Percentiles rank a stretch among this genome's conserved stretches.
Conservation (phyloP, 148 eudicot genomes). For the Rhododendron simsii region DNA sequence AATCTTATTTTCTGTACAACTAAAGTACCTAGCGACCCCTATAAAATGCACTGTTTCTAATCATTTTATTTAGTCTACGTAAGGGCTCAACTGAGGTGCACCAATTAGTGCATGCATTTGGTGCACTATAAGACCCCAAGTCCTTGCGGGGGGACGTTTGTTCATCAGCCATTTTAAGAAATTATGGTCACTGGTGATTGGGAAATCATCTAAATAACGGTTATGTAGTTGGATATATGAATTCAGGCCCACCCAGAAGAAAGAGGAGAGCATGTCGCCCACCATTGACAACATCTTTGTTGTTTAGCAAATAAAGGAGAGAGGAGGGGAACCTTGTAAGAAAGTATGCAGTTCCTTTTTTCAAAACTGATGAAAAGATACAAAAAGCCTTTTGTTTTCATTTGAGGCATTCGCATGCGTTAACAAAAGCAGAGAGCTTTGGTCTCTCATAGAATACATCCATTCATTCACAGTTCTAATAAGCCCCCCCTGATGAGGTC, state of each 20-base stretch:
- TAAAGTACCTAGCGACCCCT: background rate
- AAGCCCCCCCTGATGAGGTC: background rate
- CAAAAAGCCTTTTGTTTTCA: background rate
- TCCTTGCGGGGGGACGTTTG: background rate
- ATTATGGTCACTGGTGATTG: background rate
- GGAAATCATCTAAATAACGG: background rate
- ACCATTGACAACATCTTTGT: slow-evolving; percentile 4
- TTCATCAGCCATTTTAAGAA: background rate
- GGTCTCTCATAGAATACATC: background rate
- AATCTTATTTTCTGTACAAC: background rate
- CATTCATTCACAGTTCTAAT: background rate
- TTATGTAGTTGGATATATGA: background rate
- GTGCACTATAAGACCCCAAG: background rate
- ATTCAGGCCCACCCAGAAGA: background rate
- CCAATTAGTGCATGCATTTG: background rate
- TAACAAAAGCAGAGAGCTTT: background rate
- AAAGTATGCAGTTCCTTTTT: background rate
- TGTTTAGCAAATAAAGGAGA: slow-evolving; percentile 3
- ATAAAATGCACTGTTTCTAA: too few species aligned
- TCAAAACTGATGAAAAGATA: background rate
- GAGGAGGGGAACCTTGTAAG: background rate
- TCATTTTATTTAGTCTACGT: too few species aligned
- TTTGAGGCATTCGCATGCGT: background rate
- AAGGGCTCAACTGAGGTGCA: too few species aligned
- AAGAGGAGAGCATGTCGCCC: background rate